phyloP scores from a whole-genome alignment of 495 filamentous ascomycete genomes.

The Massariosphaeria phaeospora region DNA sequence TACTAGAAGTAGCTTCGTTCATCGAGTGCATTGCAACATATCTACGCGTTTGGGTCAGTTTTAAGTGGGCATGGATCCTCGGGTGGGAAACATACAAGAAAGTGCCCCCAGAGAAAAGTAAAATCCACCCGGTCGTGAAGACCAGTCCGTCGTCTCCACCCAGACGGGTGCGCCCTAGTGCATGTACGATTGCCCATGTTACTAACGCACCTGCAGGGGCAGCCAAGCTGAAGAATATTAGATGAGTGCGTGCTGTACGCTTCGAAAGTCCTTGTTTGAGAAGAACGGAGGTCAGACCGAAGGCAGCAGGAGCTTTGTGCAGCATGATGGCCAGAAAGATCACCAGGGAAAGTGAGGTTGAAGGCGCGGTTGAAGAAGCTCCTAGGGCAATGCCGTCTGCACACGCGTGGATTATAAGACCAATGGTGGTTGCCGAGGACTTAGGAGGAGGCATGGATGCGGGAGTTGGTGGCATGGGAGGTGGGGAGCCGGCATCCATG shows the following conservation, averaged over 20 bases:
- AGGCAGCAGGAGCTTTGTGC: slow-evolving; percentile 94
- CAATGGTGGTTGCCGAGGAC: slow-evolving; percentile 68
- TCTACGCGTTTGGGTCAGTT: slow-evolving; percentile 42
- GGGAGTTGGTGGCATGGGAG: slow-evolving; percentile 18
- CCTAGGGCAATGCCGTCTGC: slow-evolving; percentile 97
- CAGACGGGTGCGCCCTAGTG: slow-evolving; percentile 53
- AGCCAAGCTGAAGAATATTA: slow-evolving; percentile 86
- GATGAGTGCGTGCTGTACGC: slow-evolving; percentile 74
- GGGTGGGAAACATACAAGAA: slow-evolving; percentile 67
- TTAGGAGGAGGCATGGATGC: slow-evolving; percentile 40
- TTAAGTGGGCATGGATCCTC: background rate
- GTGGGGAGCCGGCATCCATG: slow-evolving; percentile 38
- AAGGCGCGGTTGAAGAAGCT: slow-evolving; percentile 66
- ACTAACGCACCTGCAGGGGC: slow-evolving; percentile 79
- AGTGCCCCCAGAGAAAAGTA: slow-evolving; percentile 90
- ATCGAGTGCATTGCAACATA: slow-evolving; percentile 99
- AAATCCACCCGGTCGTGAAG: slow-evolving; percentile 89
- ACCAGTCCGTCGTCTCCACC: slow-evolving; percentile 50
- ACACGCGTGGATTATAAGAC: slow-evolving; percentile 90
- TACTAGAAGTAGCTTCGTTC: slow-evolving; percentile 65
- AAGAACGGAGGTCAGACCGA: slow-evolving; percentile 84
- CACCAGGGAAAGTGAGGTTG: slow-evolving; percentile 66
- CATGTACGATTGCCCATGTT: slow-evolving; percentile 73
- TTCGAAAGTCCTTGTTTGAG: slow-evolving; percentile 85
- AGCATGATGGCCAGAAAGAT: slow-evolving; percentile 96